phyloP scores from a whole-genome alignment of 164 flowering plant genomes.

The Magnolia kwangsiensis region DNA sequence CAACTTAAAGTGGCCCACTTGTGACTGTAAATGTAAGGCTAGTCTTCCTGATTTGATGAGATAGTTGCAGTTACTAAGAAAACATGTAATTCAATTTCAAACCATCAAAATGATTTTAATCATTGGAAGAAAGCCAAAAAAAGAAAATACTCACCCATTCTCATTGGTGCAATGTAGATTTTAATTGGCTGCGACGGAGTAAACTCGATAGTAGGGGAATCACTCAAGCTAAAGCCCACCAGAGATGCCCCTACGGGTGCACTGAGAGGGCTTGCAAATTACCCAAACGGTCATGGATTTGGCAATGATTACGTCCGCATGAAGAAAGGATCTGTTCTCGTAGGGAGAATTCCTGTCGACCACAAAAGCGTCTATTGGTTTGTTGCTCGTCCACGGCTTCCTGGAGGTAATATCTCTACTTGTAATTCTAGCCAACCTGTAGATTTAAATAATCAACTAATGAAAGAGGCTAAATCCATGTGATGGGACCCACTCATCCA shows the following conservation, averaged over 20 bases:
- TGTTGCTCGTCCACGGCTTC: conserved; percentile 14
- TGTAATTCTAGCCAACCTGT: no score
- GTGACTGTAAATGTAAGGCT: no score
- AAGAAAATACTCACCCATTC: no score
- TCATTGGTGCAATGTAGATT: conserved; percentile 23
- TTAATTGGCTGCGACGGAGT: conserved; percentile 62
- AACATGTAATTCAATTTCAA: no score
- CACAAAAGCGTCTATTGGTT: conserved; percentile 46
- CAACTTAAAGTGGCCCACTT: no score
- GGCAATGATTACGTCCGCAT: conserved; percentile 19
- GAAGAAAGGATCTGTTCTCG: background rate
- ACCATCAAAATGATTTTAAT: no score
- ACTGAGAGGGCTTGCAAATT: conserved; percentile 38
- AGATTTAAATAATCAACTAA: no score
- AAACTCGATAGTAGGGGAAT: conserved; percentile 36
- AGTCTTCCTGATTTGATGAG: no score
- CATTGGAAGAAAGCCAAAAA: no score
- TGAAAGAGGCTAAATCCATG: no score
- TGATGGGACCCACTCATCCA: no score
- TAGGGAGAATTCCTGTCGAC: conserved; percentile 40
- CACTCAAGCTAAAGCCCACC: conserved; percentile 30
- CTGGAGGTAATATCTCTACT: conserved; percentile 22
- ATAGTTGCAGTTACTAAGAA: no score
- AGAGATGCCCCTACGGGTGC: conserved; percentile 17
- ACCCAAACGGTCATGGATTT: conserved; percentile 40